Evolutionary conservation across 495 filamentous ascomycete genomes (phyloP).

Genomic region (Xylaria grammica): DNA sequence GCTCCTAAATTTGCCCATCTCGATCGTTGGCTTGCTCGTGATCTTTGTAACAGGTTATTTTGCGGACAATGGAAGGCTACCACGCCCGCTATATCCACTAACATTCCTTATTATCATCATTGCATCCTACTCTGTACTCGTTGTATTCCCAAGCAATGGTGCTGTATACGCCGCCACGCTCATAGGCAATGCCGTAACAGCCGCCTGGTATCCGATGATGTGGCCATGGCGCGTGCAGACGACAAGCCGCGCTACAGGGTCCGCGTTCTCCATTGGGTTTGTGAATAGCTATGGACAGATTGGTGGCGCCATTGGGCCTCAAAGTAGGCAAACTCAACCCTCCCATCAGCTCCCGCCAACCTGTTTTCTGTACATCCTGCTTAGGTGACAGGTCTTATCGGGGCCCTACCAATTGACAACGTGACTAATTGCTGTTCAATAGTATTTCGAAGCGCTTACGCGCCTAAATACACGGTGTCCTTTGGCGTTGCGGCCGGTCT

Average conservation of each 20-base stretch:
- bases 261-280: conserved; percentile 52
- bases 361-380: no score
- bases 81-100: conserved; percentile 48
- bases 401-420: neutral
- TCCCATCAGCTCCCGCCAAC: neutral
- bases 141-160: conserved; percentile 47
- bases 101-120: conserved; percentile 48
- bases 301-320: conserved; percentile 42
- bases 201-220: conserved; percentile 51
- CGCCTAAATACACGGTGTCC: conserved; percentile 37
- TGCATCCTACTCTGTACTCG: conserved; percentile 47
- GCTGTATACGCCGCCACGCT: conserved; percentile 49
- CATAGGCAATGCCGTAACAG: conserved; percentile 43
- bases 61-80: conserved; percentile 48
- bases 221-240: conserved; percentile 53
- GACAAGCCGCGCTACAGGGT: conserved; percentile 48
- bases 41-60: conserved; percentile 45
- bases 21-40: conserved; percentile 42
- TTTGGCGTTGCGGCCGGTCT: conserved; percentile 41
- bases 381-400: neutral
- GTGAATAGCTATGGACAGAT: conserved; percentile 50
- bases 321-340: conserved; percentile 21
- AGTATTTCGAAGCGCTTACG: conserved; percentile 40
- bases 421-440: neutral
- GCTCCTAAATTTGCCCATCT: conserved; percentile 47